Percentiles rank a stretch among this genome's conserved stretches.
phyloP scores from a whole-genome alignment of 192 early-diverging fungal genomes.

The Coemansia sp. region DNA sequence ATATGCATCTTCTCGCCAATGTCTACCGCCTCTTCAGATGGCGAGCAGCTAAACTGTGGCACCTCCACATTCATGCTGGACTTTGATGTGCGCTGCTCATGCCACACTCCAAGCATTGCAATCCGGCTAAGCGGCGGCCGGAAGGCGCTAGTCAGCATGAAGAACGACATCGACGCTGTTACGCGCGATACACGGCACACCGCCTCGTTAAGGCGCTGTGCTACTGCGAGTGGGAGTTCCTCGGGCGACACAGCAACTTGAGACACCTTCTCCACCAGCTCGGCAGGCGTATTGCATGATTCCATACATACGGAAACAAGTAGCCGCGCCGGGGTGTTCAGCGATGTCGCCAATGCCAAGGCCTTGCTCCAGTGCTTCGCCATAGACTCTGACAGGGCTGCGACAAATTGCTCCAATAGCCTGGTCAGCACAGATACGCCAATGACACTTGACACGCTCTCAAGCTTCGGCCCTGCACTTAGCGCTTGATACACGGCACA shows the following conservation, averaged over 20 bases:
- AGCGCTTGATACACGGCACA: slow-evolving; percentile 26
- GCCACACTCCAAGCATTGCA: slow-evolving; percentile 22
- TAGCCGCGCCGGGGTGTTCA: background rate
- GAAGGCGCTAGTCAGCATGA: slow-evolving; percentile 28
- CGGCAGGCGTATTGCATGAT: slow-evolving; percentile 16
- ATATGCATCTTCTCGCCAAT: slow-evolving; percentile 51
- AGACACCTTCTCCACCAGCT: slow-evolving; percentile 3
- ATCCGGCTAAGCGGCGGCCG: slow-evolving; percentile 20
- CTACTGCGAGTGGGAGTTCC: background rate
- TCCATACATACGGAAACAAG: slow-evolving; percentile 24
- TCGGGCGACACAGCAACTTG: background rate
- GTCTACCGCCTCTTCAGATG: slow-evolving; percentile 48
- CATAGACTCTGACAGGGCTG: slow-evolving; percentile 16
- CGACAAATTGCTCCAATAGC: slow-evolving; percentile 13
- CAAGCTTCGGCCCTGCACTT: slow-evolving; percentile 25
- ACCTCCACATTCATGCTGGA: slow-evolving; percentile 45
- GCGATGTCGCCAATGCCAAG: background rate
- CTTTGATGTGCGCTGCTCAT: slow-evolving; percentile 8
- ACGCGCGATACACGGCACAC: background rate
- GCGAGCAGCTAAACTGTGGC: slow-evolving; percentile 43
- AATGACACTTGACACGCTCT: slow-evolving; percentile 14
- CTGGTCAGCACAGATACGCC: slow-evolving; percentile 18
- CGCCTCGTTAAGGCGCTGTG: background rate
- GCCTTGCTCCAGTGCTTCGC: slow-evolving; percentile 10
- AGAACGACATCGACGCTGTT: slow-evolving; percentile 12